A percentile compares a stretch with the other conserved stretches of the same genome.
Conservation (phyloP, 2,329 filamentous ascomycete genomes). For the Colletotrichum orbiculare region DNA sequence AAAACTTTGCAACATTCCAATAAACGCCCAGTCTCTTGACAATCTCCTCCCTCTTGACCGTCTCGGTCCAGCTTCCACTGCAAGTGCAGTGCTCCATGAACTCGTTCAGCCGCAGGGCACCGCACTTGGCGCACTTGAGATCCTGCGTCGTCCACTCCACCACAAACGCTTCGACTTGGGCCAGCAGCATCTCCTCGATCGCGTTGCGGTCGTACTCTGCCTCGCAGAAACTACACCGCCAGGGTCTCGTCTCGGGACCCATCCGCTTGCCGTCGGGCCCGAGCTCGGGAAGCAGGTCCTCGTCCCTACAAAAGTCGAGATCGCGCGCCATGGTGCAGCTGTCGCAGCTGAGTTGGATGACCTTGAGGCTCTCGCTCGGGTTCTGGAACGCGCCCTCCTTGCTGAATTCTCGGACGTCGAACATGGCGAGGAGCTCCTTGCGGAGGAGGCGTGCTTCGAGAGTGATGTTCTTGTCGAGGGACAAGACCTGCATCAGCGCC, state of each 20-base stretch:
- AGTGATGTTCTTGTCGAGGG: slow-evolving; percentile 88
- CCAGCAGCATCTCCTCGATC: slow-evolving; percentile 86
- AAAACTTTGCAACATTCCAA: slow-evolving; percentile 79
- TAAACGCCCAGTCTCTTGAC: slow-evolving; percentile 75
- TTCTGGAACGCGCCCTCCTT: slow-evolving; percentile 89
- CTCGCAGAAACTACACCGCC: slow-evolving; percentile 82
- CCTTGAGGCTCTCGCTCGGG: slow-evolving; percentile 78
- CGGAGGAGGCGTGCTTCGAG: slow-evolving; percentile 89
- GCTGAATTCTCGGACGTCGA: slow-evolving; percentile 95
- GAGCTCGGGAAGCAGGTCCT: slow-evolving; percentile 74
- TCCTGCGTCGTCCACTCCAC: slow-evolving; percentile 91
- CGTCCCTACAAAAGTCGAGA: slow-evolving; percentile 91
- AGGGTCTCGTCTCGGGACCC: slow-evolving; percentile 58
- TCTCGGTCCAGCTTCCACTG: slow-evolving; percentile 85
- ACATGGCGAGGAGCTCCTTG: slow-evolving; percentile 88
- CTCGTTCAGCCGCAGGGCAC: slow-evolving; percentile 84
- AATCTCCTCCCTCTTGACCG: slow-evolving; percentile 74
- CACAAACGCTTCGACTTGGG: slow-evolving; percentile 77
- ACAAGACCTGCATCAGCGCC: slow-evolving; percentile 89
- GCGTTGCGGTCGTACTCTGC: slow-evolving; percentile 80
- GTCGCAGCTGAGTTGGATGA: slow-evolving; percentile 84
- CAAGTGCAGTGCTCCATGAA: slow-evolving; percentile 98
- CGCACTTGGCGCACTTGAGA: slow-evolving; percentile 79
- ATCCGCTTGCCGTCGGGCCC: slow-evolving; percentile 35
- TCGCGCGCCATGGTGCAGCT: slow-evolving; percentile 91